phyloP scores from a whole-genome alignment of 2,329 filamentous ascomycete species.

The Hirsutella thompsonii region DNA sequence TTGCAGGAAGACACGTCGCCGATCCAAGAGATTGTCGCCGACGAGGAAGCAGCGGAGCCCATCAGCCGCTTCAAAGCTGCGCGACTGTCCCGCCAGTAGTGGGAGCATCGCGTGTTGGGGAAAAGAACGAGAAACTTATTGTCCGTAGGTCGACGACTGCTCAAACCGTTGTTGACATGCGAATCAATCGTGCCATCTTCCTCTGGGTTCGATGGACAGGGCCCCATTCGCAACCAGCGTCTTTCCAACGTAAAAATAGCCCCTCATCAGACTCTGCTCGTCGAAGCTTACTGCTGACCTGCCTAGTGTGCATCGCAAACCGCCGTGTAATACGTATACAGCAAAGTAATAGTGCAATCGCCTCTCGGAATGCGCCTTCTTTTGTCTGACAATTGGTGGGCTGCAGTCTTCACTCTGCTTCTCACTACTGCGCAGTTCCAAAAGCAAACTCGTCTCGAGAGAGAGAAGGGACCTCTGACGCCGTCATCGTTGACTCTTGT shows the following conservation, averaged over 20 bases:
- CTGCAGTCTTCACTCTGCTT: constrained; percentile 41
- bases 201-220: no score
- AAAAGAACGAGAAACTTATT: constrained; percentile 1
- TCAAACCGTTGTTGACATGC: no score
- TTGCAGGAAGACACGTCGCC: constrained; percentile 55
- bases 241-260: no score
- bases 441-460: constrained; percentile 32
- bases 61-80: constrained; percentile 66
- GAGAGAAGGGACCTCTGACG: constrained; percentile 49
- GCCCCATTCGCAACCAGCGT: no score
- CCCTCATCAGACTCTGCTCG: no score
- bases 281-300: constrained; percentile 6
- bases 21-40: constrained; percentile 54
- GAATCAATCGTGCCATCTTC: no score
- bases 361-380: constrained; percentile 15
- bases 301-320: constrained; percentile 2
- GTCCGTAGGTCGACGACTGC: no score
- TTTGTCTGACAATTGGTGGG: constrained; percentile 38
- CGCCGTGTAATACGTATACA: no score
- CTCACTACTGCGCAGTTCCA: constrained; percentile 41
- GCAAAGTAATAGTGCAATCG: not conserved
- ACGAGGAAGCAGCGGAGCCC: constrained; percentile 47
- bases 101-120: no score
- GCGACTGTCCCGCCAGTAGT: constrained; percentile 41
- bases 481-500: constrained; percentile 17